Base-by-base conservation (phyloP, 108 stramenopile genomes). In the Hondaea fermentalgiana region DNA sequence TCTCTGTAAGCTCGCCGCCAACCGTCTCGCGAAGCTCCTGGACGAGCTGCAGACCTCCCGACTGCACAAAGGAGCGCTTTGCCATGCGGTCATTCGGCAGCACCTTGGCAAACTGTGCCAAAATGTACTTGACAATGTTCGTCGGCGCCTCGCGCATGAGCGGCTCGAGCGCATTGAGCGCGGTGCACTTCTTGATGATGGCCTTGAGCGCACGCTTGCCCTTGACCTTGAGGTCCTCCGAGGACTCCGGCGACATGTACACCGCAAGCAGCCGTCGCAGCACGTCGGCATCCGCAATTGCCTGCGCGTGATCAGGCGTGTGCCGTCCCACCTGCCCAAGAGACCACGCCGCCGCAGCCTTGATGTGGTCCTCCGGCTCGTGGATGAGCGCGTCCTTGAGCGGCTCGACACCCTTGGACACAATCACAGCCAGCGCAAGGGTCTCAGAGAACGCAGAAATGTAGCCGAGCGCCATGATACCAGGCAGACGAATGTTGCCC, bases 381-480 rank as follows among this genome's bases (percentile, higher is more conserved):
- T 90, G 88, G 5, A 94, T 89, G 57, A 93, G 72, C 5, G 99
- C 98, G 76, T 97, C 94, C 47, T 94, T 90, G 60, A 99, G 92
- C 10, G 96, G 96, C 55, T 93, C 87, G 44, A 97, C 92, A 0
- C 94, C 96, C 93, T 98, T 97, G 17, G 96, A 87, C 57, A 95
- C 94, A 12, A 98, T 94, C 21, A 97, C 93, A 21, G 94, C 94
- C 47, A 95, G 90, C 6, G 94, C 94, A 12, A 95, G 92, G 14
- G 94, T 95, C 90, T 95, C 94, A 44, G 92, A 92, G 91, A 95
- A 95, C 19, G 94, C 94, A 3, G 93, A 91, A 51, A 95, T 94
- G 91, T 94, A 95, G 2, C 94, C 94, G 23, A 95, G 57, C 4
- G 94, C 94, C 94, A 95, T 95, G 87, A 95, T 93, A 10, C 94